A percentile compares a stretch with the other conserved stretches of the same genome.
phyloP scores from a whole-genome alignment of 805 yeast species.

The Nakazawaea sp. region DNA sequence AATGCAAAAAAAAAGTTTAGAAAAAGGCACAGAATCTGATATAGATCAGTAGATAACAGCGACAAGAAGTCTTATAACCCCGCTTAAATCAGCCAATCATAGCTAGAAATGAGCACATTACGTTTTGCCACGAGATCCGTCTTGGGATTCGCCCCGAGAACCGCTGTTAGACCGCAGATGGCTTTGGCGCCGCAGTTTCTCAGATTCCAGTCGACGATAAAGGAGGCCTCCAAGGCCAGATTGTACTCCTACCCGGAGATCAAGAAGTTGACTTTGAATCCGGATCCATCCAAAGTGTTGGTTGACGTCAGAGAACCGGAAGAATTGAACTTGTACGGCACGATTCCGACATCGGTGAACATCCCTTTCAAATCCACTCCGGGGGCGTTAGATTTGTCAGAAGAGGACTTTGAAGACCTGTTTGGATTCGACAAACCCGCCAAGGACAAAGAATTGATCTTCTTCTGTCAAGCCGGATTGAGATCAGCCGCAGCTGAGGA shows the following conservation, averaged over 20 bases:
- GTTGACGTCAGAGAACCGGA: constrained; percentile 92
- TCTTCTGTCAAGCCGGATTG: constrained; percentile 90
- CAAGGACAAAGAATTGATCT: constrained; percentile 64
- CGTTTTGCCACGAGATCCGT: too few species aligned
- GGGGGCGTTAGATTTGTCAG: constrained; percentile 76
- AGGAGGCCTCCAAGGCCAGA: constrained; percentile 25
- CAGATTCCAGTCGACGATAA: constrained; percentile 7
- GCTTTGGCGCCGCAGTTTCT: too few species aligned
- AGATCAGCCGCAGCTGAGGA: constrained; percentile 89
- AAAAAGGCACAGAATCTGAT: too few species aligned
- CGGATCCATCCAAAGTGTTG: constrained; percentile 45
- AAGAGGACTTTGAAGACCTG: constrained; percentile 72
- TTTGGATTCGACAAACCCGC: constrained; percentile 82
- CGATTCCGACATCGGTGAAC: constrained; percentile 79
- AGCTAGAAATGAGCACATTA: too few species aligned
- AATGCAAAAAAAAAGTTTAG: too few species aligned
- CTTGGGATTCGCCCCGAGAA: too few species aligned
- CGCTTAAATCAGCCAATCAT: too few species aligned
- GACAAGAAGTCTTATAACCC: too few species aligned
- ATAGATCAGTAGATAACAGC: too few species aligned
- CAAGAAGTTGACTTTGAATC: constrained; percentile 36
- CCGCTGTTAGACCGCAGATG: too few species aligned
- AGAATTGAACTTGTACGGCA: constrained; percentile 55
- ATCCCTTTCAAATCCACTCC: constrained; percentile 89
- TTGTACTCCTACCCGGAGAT: constrained; percentile 20